Conservation (phyloP, 2,329 filamentous ascomycete species). For the Cercospora berteroae region DNA sequence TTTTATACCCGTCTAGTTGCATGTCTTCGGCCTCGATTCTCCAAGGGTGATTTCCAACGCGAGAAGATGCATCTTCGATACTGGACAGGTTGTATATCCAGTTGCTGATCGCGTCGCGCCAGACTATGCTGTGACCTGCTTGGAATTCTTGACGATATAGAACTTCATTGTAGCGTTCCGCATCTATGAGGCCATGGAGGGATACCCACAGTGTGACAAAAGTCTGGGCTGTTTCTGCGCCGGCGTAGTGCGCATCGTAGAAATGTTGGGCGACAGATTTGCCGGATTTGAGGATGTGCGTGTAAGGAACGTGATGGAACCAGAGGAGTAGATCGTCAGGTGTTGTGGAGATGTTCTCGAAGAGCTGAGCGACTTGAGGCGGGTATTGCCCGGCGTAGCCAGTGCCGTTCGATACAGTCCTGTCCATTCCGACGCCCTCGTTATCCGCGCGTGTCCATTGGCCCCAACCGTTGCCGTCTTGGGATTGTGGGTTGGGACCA, state of each 20-base stretch:
- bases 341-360: slow-evolving; percentile 61
- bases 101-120: slow-evolving; percentile 65
- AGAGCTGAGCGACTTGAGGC: slow-evolving; percentile 56
- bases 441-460: slow-evolving; percentile 68
- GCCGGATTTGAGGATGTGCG: slow-evolving; percentile 59
- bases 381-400: slow-evolving; percentile 66
- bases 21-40: slow-evolving; percentile 70
- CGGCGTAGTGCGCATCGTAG: slow-evolving; percentile 62
- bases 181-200: slow-evolving; percentile 58
- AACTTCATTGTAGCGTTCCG: slow-evolving; percentile 58
- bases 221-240: slow-evolving; percentile 59
- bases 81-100: slow-evolving; percentile 63
- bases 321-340: slow-evolving; percentile 68
- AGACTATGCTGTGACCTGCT: slow-evolving; percentile 67
- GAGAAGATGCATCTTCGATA: slow-evolving; percentile 56
- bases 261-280: slow-evolving; percentile 68
- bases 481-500: slow-evolving; percentile 64
- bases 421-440: slow-evolving; percentile 65
- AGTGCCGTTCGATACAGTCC: slow-evolving; percentile 66
- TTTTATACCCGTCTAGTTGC: slow-evolving; percentile 58
- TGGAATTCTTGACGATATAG: slow-evolving; percentile 62
- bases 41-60: slow-evolving; percentile 62
- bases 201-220: slow-evolving; percentile 57
- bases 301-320: slow-evolving; percentile 73
- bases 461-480: slow-evolving; percentile 67